These are phyloP conservation scores for Corylus avellana DNA, from an alignment of 306 rosid species.

Conservation along the genomic window DNA sequence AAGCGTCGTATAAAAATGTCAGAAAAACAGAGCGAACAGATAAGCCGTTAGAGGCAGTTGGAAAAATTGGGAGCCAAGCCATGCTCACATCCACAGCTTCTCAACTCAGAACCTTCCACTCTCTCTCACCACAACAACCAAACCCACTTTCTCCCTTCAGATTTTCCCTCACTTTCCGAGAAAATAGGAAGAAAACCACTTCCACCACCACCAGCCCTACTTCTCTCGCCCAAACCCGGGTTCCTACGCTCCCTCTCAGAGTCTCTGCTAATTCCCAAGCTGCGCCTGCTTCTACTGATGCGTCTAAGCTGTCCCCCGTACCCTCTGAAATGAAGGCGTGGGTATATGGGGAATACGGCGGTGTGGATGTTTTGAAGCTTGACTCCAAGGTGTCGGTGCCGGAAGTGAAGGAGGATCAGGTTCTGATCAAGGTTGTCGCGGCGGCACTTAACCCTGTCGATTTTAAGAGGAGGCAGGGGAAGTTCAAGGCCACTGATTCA, in stretches of 20 bases:
- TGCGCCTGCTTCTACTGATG: conserved; percentile 56
- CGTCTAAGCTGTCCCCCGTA: conserved; percentile 43
- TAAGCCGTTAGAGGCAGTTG: conserved; percentile 42
- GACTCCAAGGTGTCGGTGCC: conserved; percentile 66
- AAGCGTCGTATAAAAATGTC: not conserved
- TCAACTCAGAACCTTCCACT: conserved; percentile 31
- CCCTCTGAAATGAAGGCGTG: conserved; percentile 89
- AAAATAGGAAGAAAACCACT: conserved; percentile 17
- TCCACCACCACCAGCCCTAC: conserved; percentile 5
- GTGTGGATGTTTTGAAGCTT: conserved; percentile 71
- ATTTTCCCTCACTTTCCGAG: conserved; percentile 36
- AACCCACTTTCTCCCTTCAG: conserved; percentile 11
- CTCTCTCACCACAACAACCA: conserved; percentile 9
- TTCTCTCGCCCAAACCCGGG: not conserved
- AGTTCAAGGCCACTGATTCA: conserved; percentile 87
- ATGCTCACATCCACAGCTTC: conserved; percentile 53
- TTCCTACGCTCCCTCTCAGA: conserved; percentile 24
- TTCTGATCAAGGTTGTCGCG: conserved; percentile 68
- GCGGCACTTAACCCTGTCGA: conserved; percentile 97
- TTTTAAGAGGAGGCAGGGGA: conserved; percentile 79
- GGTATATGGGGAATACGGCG: conserved; percentile 83
- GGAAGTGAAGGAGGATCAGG: conserved; percentile 76
- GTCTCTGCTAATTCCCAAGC: conserved; percentile 58
- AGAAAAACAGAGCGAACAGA: conserved; percentile 24
- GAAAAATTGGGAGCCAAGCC: conserved; percentile 32